Percentiles rank a stretch among this genome's conserved stretches.
These are phyloP conservation scores for Selaginella moellendorffii DNA, from an alignment of 75 land plant genomes.

Conservation along the genomic window DNA sequence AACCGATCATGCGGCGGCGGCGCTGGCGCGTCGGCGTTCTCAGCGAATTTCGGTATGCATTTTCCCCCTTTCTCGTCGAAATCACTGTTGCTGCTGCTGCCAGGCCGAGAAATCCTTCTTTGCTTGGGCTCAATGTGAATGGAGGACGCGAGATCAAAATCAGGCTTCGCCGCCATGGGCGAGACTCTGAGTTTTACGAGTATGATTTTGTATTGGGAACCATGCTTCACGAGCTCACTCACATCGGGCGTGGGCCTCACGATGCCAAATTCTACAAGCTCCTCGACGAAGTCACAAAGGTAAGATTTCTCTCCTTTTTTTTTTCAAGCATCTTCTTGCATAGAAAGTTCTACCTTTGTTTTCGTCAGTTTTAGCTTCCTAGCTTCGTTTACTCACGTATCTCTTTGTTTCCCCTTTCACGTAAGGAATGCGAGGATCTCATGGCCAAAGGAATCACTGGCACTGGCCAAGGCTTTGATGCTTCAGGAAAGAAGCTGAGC, in stretches of 20 bases:
- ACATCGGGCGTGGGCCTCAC: constrained; percentile 69
- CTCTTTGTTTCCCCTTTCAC: constrained; percentile 8
- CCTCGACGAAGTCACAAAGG: constrained; percentile 85
- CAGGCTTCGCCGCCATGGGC: constrained; percentile 47
- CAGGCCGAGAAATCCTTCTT: constrained; percentile 55
- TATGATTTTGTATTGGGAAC: constrained; percentile 71
- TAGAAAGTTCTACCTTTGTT: background rate
- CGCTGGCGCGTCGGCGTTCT: constrained; percentile 72
- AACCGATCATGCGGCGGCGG: constrained; percentile 80
- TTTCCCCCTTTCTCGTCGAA: background rate
- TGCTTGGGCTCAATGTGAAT: constrained; percentile 70
- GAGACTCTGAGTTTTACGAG: constrained; percentile 53
- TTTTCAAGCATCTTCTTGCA: background rate
- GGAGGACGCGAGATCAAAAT: constrained; percentile 63
- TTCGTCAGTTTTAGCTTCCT: background rate
- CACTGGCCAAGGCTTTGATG: constrained; percentile 82
- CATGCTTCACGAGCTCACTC: constrained; percentile 88
- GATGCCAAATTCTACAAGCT: constrained; percentile 81
- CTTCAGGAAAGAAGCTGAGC: constrained; percentile 62
- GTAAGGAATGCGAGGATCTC: constrained; percentile 84
- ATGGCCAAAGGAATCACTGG: constrained; percentile 72
- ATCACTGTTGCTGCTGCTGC: background rate
- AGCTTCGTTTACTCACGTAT: background rate
- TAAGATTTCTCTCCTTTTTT: constrained; percentile 7
- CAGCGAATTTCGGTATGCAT: constrained; percentile 54